phyloP scores from a whole-genome alignment of 164 flowering plant species.

The Cinnamomum chago region DNA sequence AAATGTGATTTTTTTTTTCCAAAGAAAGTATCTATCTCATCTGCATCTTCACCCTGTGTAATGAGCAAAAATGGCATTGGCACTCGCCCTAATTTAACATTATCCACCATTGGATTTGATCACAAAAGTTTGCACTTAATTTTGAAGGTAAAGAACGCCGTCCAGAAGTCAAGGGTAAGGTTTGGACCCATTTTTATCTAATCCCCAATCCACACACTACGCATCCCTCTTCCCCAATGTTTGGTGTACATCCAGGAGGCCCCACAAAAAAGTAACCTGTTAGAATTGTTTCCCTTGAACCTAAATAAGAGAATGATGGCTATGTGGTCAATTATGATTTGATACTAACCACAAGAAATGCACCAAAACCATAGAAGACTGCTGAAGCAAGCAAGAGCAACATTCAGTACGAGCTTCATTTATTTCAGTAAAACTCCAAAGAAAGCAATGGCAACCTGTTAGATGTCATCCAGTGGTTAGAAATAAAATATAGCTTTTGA shows the following conservation, averaged over 20 bases:
- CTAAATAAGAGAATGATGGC: background rate
- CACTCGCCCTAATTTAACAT: no score
- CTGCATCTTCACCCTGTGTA: no score
- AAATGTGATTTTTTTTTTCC: no score
- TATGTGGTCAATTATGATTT: background rate
- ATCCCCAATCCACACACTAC: background rate
- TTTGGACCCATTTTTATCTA: background rate
- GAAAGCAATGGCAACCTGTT: slow-evolving; percentile 3
- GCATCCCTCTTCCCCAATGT: background rate
- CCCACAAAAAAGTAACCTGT: background rate
- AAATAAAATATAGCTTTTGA: background rate
- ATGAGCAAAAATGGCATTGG: no score
- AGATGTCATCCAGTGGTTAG: background rate
- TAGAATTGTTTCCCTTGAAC: no score
- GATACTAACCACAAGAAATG: slow-evolving; percentile 51
- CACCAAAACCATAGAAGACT: slow-evolving; percentile 39
- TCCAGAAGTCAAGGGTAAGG: no score
- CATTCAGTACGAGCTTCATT: slow-evolving; percentile 42
- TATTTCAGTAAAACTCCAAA: slow-evolving; percentile 17
- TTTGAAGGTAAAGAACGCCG: no score
- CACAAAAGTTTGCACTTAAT: no score
- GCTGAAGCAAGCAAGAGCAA: slow-evolving; percentile 34
- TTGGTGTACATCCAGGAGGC: background rate
- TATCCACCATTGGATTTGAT: no score
- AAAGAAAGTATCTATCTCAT: no score